Base-by-base conservation (phyloP, 805 yeast species). In the Candida rishiriensis region DNA sequence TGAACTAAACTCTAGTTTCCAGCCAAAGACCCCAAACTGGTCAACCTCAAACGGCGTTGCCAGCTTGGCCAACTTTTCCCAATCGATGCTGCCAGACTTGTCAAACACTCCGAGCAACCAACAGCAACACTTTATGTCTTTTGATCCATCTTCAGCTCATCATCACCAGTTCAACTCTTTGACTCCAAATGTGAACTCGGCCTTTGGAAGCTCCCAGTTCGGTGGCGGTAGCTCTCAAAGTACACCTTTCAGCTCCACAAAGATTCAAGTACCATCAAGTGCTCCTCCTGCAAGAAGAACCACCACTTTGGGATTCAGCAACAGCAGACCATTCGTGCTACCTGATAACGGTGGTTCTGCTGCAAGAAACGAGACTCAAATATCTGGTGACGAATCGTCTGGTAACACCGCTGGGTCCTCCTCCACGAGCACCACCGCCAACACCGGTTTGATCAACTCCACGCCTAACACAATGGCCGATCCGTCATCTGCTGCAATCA, bases 21-120 rank as follows among this genome's bases (percentile, higher is more conserved):
- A 54, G 41, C 59, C 59, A 35, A 52, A 47, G 30, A 69, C 74
- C 13, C 73, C 73, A 12, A 59, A 57, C 44, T 66, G 75, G 60
- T 50, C 61, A 30, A 49, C 47, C 32, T 36, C 52, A 21, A 21
- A 21, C 16, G 52, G 46, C n/a, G 39, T 45, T 3, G 38, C 49
- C 14, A 17, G 29, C 3, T 39, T 46, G 36, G 46, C 50, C 11
- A 43, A 54, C n/a, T 46, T 47, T 41, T 47, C 48, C 34, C 55
- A 49, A 26, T 48, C 56, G 11, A 46, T 52, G 42, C 39, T 52
- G 26, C 49, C 54, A 30, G 60, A 55, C 34, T 26, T 55, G 28
- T 42, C 56, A 13, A 49, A 52, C 16, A 55, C 59, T 18, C 59
- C 59, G n/a, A 54, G 46, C 10, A 41, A 38, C 28, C 46, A 43